Conservation (phyloP, 176 grass and related monocot species). For the Triticum timopheevii region DNA sequence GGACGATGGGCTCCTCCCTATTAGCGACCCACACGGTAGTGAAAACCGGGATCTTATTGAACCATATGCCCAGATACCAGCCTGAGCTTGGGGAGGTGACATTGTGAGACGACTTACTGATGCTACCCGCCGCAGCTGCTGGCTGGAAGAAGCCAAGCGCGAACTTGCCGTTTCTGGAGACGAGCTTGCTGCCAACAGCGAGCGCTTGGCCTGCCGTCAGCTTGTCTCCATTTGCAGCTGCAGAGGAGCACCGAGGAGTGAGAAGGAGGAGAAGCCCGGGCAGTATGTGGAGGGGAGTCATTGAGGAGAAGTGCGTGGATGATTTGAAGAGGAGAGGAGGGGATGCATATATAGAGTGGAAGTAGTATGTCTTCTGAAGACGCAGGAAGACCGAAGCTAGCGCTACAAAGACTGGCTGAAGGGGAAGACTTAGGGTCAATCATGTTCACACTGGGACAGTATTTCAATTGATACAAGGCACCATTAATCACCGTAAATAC, state of each 20-base stretch:
- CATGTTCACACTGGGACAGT: not conserved
- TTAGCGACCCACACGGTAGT: not conserved
- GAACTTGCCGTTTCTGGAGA: constrained; percentile 11
- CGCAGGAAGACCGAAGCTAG: not conserved
- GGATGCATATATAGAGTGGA: not conserved
- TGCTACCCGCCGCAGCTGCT: not conserved
- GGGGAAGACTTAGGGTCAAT: not conserved
- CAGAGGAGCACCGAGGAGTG: not conserved
- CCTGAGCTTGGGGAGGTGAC: not conserved
- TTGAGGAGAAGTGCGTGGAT: not conserved
- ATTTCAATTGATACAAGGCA: not conserved
- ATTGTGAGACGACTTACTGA: not conserved
- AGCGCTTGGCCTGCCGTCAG: constrained; percentile 7
- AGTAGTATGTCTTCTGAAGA: not conserved
- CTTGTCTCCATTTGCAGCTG: not conserved
- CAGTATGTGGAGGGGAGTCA: not conserved
- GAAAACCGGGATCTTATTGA: not conserved
- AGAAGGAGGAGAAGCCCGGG: not conserved
- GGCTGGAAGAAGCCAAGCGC: constrained; percentile 4
- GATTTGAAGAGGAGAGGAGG: not conserved
- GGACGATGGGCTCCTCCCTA: not conserved
- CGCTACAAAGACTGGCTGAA: not conserved
- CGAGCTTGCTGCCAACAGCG: not conserved
- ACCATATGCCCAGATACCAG: not conserved
- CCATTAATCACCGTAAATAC: constrained; percentile 1